Conservation (phyloP, 169 alveolate genomes). For the Eimeria zaria region DNA sequence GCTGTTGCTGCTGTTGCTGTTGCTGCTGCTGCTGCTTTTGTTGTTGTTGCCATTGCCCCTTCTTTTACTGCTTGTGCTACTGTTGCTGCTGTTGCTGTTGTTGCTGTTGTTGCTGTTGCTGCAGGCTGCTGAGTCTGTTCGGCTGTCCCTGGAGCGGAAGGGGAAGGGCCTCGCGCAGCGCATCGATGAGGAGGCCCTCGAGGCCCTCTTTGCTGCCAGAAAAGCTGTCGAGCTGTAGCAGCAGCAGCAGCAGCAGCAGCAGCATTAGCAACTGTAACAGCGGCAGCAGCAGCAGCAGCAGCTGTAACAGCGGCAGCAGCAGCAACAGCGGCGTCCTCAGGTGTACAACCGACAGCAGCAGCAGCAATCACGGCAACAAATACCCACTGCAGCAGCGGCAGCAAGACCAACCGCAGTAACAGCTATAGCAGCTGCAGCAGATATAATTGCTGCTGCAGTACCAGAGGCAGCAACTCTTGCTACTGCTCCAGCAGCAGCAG, state of each 20-base stretch:
- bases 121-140: constrained; percentile 84
- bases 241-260: constrained; percentile 31
- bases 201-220: constrained; percentile 71
- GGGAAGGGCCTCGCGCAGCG: constrained; percentile 55
- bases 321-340: background rate
- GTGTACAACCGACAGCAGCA: background rate
- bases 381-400: background rate
- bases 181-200: constrained; percentile 78
- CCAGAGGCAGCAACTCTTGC: background rate
- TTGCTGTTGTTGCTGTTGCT: constrained; percentile 49
- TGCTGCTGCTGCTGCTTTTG: background rate
- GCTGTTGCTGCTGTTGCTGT: constrained; percentile 1
- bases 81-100: background rate
- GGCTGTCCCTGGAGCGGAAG: constrained; percentile 55
- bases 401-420: background rate
- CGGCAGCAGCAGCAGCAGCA: background rate
- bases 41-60: background rate
- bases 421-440: constrained; percentile 12
- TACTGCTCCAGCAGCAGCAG: background rate
- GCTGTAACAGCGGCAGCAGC: background rate
- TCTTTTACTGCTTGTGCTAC: background rate
- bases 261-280: background rate
- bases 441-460: background rate
- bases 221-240: background rate
- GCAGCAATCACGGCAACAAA: background rate